Base-by-base conservation (phyloP, 179 eudicot genomes). In the Vitellaria paradoxa region DNA sequence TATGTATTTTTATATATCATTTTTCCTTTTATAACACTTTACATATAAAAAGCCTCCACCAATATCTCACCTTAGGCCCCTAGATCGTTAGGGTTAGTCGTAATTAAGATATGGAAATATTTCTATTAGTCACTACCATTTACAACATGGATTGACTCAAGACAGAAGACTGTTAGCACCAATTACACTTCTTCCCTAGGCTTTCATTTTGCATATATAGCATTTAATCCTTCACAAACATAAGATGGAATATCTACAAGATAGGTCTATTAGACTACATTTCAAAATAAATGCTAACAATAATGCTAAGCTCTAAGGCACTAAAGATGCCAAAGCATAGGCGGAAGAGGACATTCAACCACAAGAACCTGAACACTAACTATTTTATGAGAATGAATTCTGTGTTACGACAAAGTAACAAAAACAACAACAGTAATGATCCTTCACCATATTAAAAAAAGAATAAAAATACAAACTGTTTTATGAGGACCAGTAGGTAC, bases 321-420 rank as follows among this genome's bases (percentile, higher is more conserved):
- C 56, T 49, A 47, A 69, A 69, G 72, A 69, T 47, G n/a, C 72
- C 37, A 9, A 21, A 6, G n/a, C 42, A 69, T 69, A 21, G 49
- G 57, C 47, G 11, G 7, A 59, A 18, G 49, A 55, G 30, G 14
- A 42, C 49, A 56, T 17, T 37, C 14, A 8, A 30, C 13, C 23
- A 18, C 30, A 37, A 15, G 60, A 55, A 10, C 56, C 64, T 46
- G 1, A 46, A 6, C 7, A 23, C 52, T 42, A 42, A 57, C 14
- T 30, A 56, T 18, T 57, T 72, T 12, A 50, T 57, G 26, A 5
- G 52, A 5, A 15, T 30, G 10, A 15, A 5, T 14, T 53, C 63
- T 46, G 47, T 55, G 49, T 17, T 9, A 23, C 4, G 47, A 37
- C 37, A 59, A 57, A 49, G 40, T n/a, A 56, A 73, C 61, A 57